Percentiles rank a stretch among this genome's conserved stretches.
phyloP scores from a whole-genome alignment of 192 early-diverging fungal genomes.

The Coemansia sp. region DNA sequence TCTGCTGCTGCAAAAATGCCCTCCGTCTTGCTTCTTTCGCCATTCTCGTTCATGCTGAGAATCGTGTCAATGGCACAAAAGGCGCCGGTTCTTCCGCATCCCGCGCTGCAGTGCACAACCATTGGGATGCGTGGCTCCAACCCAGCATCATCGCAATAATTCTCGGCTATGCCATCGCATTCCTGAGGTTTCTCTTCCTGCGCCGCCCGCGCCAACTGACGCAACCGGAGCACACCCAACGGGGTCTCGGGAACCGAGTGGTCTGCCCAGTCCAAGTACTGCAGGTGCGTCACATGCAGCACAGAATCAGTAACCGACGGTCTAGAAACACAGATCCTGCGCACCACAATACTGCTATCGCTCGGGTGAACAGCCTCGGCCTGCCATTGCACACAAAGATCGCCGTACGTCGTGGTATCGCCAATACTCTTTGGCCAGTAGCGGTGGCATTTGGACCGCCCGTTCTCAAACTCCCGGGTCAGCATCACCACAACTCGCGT shows the following conservation, averaged over 20 bases:
- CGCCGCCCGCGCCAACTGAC: conserved; percentile 54
- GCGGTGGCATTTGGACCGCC: conserved; percentile 73
- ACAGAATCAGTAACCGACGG: conserved; percentile 21
- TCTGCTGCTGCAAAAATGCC: background rate
- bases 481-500: conserved; percentile 83
- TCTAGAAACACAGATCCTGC: conserved; percentile 54
- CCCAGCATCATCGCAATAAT: background rate
- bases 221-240: conserved; percentile 60
- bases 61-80: conserved; percentile 73
- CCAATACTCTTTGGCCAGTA: conserved; percentile 77
- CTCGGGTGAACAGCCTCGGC: conserved; percentile 48
- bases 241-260: conserved; percentile 67
- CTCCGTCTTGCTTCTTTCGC: conserved; percentile 5
- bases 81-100: conserved; percentile 83
- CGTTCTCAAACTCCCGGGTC: conserved; percentile 74
- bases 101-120: conserved; percentile 85
- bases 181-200: conserved; percentile 30
- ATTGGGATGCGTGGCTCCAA: conserved; percentile 51
- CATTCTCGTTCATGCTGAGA: conserved; percentile 14
- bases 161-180: background rate
- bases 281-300: conserved; percentile 64
- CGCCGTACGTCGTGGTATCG: conserved; percentile 52
- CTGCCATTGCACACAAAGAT: conserved; percentile 59
- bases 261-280: conserved; percentile 84
- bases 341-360: conserved; percentile 61